Evolutionary conservation across 331 rosid species (phyloP).

Genomic region (Pyracantha coccinea): DNA sequence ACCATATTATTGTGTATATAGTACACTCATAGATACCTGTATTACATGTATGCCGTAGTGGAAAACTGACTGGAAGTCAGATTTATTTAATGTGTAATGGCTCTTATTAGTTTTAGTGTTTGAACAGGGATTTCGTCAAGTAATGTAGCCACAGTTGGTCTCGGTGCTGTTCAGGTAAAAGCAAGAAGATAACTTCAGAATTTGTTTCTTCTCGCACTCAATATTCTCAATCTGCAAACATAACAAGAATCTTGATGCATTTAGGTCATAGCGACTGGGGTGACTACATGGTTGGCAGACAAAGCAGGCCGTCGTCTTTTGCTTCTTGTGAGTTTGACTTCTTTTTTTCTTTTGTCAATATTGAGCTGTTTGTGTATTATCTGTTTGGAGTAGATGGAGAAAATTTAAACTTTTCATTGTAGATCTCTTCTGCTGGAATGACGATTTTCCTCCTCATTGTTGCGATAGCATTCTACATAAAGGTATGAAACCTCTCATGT

Average conservation of each 20-base stretch:
- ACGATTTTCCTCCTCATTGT: conserved; percentile 62
- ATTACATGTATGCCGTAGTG: not conserved
- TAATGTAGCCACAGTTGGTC: conserved; percentile 71
- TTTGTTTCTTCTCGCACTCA: not conserved
- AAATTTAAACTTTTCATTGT: conserved; percentile 12
- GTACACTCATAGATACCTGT: not conserved
- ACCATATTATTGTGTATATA: not conserved
- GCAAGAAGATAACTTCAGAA: conserved; percentile 13
- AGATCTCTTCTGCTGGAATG: conserved; percentile 90
- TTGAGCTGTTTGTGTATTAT: not conserved
- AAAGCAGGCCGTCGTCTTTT: conserved; percentile 82
- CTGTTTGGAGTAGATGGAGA: conserved; percentile 5
- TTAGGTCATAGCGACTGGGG: conserved; percentile 71
- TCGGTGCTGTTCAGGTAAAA: conserved; percentile 90
- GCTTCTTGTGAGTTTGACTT: conserved; percentile 59
- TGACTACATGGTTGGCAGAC: conserved; percentile 84
- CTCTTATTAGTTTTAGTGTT: conserved; percentile 18
- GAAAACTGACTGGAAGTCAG: not conserved
- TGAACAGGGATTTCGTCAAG: conserved; percentile 65
- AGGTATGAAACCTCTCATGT: conserved; percentile 32
- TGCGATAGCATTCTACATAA: conserved; percentile 57
- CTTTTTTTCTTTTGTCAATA: not conserved
- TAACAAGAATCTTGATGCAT: conserved; percentile 16
- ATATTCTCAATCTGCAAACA: conserved; percentile 18
- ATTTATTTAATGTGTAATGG: not conserved